Percentiles rank a stretch among this genome's conserved stretches.
phyloP scores from a whole-genome alignment of 495 filamentous ascomycete genomes.

The Mycothermus thermophilus region DNA sequence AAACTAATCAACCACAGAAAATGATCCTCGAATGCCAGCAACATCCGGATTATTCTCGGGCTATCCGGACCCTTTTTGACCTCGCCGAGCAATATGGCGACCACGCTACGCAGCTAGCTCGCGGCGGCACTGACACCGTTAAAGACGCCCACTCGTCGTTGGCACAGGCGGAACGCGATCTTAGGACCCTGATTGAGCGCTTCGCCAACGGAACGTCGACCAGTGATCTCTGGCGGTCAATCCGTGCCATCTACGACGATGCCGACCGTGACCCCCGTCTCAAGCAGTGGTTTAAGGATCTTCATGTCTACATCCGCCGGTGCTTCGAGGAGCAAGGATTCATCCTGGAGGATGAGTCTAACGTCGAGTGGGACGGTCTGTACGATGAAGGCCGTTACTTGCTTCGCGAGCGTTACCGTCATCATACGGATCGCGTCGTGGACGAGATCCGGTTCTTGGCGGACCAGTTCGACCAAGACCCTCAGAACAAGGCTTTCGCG shows the following conservation, averaged over 20 bases:
- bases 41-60: slow-evolving; percentile 80
- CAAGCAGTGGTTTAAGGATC: slow-evolving; percentile 71
- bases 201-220: slow-evolving; percentile 89
- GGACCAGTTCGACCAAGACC: slow-evolving; percentile 77
- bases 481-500: slow-evolving; percentile 69
- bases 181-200: slow-evolving; percentile 79
- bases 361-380: slow-evolving; percentile 65
- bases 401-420: slow-evolving; percentile 74
- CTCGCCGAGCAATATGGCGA: slow-evolving; percentile 78
- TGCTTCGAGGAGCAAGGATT: slow-evolving; percentile 83
- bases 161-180: slow-evolving; percentile 57
- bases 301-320: slow-evolving; percentile 65
- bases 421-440: slow-evolving; percentile 73
- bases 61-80: slow-evolving; percentile 68
- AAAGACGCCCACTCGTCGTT: slow-evolving; percentile 57
- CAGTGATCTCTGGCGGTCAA: slow-evolving; percentile 72
- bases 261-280: slow-evolving; percentile 82
- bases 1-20: slow-evolving; percentile 40
- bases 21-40: slow-evolving; percentile 93
- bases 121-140: slow-evolving; percentile 49
- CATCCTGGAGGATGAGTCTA: slow-evolving; percentile 74
- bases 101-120: slow-evolving; percentile 50
- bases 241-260: slow-evolving; percentile 81
- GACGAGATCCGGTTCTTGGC: slow-evolving; percentile 84
- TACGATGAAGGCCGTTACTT: slow-evolving; percentile 82